Evolutionary conservation across 345 rosid species (phyloP).

Genomic region (Arabis alpina): DNA sequence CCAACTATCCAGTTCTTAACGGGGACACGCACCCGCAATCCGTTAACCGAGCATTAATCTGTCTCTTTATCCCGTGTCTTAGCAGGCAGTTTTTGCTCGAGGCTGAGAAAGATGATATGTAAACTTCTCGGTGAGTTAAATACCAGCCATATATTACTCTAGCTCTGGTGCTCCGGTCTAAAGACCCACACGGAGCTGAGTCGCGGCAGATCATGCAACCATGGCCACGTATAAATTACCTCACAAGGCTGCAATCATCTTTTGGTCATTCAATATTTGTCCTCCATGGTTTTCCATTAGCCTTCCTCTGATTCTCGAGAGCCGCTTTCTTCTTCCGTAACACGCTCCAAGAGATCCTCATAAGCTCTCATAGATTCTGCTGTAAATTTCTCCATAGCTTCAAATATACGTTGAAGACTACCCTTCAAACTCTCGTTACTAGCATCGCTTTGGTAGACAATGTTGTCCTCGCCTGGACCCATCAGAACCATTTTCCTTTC

Average conservation of each 20-base stretch:
- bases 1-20: not conserved
- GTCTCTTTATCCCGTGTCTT: constrained; percentile 3
- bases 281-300: constrained; percentile 30
- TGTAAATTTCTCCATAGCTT: constrained; percentile 82
- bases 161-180: not conserved
- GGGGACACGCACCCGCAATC: not conserved
- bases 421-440: constrained; percentile 63
- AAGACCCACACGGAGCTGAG: not conserved
- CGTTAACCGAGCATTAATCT: not conserved
- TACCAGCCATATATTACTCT: not conserved
- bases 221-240: not conserved
- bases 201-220: constrained; percentile 8
- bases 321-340: constrained; percentile 56
- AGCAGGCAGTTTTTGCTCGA: not conserved
- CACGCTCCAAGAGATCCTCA: constrained; percentile 78
- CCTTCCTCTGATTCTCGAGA: constrained; percentile 48
- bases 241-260: constrained; percentile 10
- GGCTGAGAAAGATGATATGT: not conserved
- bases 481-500: constrained; percentile 66
- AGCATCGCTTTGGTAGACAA: constrained; percentile 74
- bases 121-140: constrained; percentile 11
- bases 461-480: constrained; percentile 38
- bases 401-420: constrained; percentile 67
- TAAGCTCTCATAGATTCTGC: constrained; percentile 64
- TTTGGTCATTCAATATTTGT: not conserved